These are phyloP conservation scores for Bimuria novae-zelandiae DNA, from an alignment of 2,329 filamentous ascomycete species.

Conservation along the genomic window DNA sequence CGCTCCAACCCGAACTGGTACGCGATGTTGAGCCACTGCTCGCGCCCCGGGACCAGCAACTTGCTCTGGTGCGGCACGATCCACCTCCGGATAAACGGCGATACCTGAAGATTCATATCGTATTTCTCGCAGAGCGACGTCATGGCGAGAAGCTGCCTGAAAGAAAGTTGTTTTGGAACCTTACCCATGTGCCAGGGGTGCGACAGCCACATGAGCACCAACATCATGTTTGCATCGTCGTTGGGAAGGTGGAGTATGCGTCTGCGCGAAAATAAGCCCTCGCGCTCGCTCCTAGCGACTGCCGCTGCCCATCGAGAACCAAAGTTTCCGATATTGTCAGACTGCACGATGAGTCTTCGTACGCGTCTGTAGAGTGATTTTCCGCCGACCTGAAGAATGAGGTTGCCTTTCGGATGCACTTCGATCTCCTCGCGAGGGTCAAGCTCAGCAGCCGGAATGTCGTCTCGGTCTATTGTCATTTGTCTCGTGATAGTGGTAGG, in stretches of 20 bases:
- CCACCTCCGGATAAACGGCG: conserved; percentile 19
- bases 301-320: not conserved
- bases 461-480: not conserved
- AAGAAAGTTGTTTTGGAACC: conserved; percentile 30
- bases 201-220: conserved; percentile 38
- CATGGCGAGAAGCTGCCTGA: conserved; percentile 30
- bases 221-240: conserved; percentile 38
- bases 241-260: conserved; percentile 16
- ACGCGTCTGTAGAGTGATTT: not conserved
- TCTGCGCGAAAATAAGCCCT: not conserved
- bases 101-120: conserved; percentile 18
- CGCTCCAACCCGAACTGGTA: conserved; percentile 28
- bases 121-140: conserved; percentile 36
- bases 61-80: conserved; percentile 10
- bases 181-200: conserved; percentile 28
- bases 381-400: not conserved
- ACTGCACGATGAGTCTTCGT: not conserved
- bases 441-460: not conserved
- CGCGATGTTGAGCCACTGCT: conserved; percentile 34
- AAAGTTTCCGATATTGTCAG: conserved; percentile 1
- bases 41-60: conserved; percentile 16
- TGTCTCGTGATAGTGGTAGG: too few species aligned
- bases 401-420: not conserved
- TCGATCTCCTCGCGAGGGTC: not conserved
- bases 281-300: not conserved